Percentiles rank a stretch among this genome's conserved stretches.
Conservation (phyloP, 1,284 basidiomycete genomes). For the Leccinum solheimii region DNA sequence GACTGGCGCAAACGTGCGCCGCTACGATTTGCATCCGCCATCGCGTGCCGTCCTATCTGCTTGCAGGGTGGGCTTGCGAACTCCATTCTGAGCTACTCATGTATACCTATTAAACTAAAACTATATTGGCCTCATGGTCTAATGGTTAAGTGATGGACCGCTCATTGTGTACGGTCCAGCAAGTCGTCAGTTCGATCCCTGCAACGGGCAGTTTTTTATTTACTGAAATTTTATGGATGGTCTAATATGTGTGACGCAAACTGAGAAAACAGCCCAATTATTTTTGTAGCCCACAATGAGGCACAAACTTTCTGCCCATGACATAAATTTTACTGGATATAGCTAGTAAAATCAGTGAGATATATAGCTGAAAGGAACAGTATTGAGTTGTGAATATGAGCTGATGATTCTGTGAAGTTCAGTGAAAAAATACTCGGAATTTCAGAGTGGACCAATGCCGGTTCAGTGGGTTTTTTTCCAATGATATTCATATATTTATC, state of each 20-base stretch:
- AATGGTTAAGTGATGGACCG: not conserved
- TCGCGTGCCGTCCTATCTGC: too few relatives aligned
- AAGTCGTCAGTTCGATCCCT: not conserved
- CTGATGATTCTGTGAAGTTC: not conserved
- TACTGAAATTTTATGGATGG: not conserved
- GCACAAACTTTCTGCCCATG: not conserved
- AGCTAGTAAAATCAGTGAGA: not conserved
- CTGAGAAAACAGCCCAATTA: not conserved
- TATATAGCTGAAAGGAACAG: too few relatives aligned
- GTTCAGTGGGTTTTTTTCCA: slow-evolving; percentile 3
- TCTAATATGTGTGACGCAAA: not conserved
- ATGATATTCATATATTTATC: not conserved
- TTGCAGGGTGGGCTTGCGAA: too few relatives aligned
- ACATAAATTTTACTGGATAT: too few relatives aligned
- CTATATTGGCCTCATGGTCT: not conserved
- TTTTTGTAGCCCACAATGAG: not conserved
- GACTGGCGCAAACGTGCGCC: too few relatives aligned
- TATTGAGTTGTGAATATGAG: too few relatives aligned
- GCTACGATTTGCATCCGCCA: too few relatives aligned
- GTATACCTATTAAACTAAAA: not conserved
- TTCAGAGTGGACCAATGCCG: not conserved
- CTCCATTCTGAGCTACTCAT: not conserved
- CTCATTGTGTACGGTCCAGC: not conserved
- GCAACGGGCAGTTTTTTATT: not conserved
- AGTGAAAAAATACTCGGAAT: not conserved